Conservation (phyloP, 768 basidiomycete species). For the Tylopilus subfusipes region DNA sequence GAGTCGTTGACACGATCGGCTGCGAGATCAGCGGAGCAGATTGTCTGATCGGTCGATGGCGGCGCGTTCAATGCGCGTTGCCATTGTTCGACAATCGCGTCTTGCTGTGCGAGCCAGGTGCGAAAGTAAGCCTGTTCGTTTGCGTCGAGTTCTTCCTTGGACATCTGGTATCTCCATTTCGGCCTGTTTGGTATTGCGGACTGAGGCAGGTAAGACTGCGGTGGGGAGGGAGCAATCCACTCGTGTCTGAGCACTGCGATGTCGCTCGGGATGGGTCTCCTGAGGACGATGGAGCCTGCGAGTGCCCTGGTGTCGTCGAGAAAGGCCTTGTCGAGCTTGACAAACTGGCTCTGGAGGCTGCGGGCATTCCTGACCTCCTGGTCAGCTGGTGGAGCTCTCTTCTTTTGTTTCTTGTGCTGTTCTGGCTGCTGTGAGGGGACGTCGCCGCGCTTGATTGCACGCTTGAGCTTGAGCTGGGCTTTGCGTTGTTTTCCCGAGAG, state of each 20-base stretch:
- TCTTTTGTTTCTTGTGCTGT: slow-evolving; percentile 11
- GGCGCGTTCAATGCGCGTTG: slow-evolving; percentile 24
- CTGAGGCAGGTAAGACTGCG: background rate
- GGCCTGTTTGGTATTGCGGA: slow-evolving; percentile 58
- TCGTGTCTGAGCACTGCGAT: slow-evolving; percentile 34
- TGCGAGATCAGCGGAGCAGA: background rate
- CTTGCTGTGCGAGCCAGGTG: slow-evolving; percentile 72
- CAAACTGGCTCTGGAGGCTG: slow-evolving; percentile 67
- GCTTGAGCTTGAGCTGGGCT: slow-evolving; percentile 69
- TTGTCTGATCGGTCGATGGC: slow-evolving; percentile 3
- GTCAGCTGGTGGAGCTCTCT: slow-evolving; percentile 12
- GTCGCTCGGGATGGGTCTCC: slow-evolving; percentile 51
- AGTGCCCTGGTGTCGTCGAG: slow-evolving; percentile 57
- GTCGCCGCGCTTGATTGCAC: slow-evolving; percentile 83
- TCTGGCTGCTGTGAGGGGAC: slow-evolving; percentile 34
- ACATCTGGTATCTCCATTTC: slow-evolving; percentile 83
- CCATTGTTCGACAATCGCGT: slow-evolving; percentile 55
- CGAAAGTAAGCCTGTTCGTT: slow-evolving; percentile 85
- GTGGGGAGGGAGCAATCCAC: slow-evolving; percentile 2
- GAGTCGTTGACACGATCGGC: slow-evolving; percentile 9
- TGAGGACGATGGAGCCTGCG: slow-evolving; percentile 50
- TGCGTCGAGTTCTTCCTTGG: slow-evolving; percentile 82
- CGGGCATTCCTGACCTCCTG: slow-evolving; percentile 41
- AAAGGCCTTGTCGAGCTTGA: slow-evolving; percentile 55
- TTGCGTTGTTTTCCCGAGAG: slow-evolving; percentile 66